Evolutionary conservation across 352 stramenopile genomes (phyloP).

Genomic region (Thraustochytrium sp.): DNA sequence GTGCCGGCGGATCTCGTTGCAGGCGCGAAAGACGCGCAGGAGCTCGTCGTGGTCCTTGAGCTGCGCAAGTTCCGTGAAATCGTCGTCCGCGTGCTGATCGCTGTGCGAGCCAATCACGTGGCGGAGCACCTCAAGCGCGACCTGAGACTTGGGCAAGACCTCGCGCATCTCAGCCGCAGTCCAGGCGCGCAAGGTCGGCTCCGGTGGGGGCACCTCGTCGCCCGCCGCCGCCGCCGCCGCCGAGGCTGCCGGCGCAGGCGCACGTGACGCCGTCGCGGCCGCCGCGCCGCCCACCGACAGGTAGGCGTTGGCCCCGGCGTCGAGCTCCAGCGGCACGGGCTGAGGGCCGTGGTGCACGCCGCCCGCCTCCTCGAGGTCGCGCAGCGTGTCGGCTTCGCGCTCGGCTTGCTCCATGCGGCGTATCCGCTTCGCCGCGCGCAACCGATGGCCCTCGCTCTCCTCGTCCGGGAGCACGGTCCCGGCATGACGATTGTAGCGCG

Average conservation of each 20-base stretch:
- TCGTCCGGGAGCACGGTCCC: not conserved
- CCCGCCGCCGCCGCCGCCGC: not conserved
- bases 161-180: not conserved
- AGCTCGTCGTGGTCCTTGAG: conserved; percentile 18
- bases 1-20: conserved; percentile 17
- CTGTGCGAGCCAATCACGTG: not conserved
- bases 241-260: not conserved
- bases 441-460: not conserved
- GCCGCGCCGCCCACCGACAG: not conserved
- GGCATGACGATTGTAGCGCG: conserved; percentile 35
- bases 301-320: not conserved
- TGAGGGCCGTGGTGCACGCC: not conserved
- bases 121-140: not conserved
- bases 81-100: not conserved
- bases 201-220: not conserved
- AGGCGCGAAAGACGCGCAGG: not conserved
- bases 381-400: not conserved
- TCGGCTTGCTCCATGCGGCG: conserved; percentile 5
- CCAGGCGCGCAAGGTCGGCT: not conserved
- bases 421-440: not conserved
- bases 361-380: not conserved
- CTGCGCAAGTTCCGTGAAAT: not conserved
- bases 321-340: not conserved
- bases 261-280: not conserved
- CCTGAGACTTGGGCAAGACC: not conserved